A percentile compares a stretch with the other conserved stretches of the same genome.
These are phyloP conservation scores for Trametes gibbosa DNA, from an alignment of 768 basidiomycete species.

Conservation along the genomic window DNA sequence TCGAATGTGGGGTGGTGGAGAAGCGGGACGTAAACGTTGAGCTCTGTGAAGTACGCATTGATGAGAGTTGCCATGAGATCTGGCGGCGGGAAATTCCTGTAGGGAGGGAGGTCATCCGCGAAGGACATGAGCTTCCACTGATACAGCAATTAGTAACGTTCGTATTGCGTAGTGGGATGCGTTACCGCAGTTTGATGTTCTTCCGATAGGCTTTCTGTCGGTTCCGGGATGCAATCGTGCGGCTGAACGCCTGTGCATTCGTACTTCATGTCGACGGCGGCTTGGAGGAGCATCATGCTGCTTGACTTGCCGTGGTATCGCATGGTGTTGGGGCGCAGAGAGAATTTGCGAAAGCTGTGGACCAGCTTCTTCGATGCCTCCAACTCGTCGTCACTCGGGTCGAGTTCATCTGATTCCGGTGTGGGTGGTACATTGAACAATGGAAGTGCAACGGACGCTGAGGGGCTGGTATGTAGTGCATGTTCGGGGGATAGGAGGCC, in stretches of 20 bases:
- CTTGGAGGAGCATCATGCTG: constrained; percentile 19
- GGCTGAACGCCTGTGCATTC: neutral
- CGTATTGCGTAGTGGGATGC: neutral
- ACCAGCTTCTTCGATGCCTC: constrained; percentile 8
- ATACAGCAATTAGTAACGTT: neutral
- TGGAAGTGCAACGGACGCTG: neutral
- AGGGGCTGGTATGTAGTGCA: neutral
- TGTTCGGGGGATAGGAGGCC: neutral
- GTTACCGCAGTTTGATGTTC: neutral
- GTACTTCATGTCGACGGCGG: constrained; percentile 9
- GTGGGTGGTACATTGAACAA: neutral
- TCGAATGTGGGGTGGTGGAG: constrained; percentile 46
- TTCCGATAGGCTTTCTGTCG: neutral
- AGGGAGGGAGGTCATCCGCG: neutral
- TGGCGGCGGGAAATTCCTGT: constrained; percentile 14
- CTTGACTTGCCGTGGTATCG: constrained; percentile 26
- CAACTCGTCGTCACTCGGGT: constrained; percentile 23
- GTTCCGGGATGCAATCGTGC: neutral
- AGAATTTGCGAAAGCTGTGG: constrained; percentile 1
- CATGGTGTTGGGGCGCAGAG: neutral
- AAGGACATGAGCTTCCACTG: neutral
- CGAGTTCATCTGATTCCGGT: constrained; percentile 6
- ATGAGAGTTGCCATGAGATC: constrained; percentile 33
- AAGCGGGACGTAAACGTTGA: constrained; percentile 37
- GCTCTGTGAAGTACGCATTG: constrained; percentile 41